Percentiles rank a stretch among this genome's conserved stretches.
Conservation (phyloP, 2,329 filamentous ascomycete species). For the Apiospora phragmitis region DNA sequence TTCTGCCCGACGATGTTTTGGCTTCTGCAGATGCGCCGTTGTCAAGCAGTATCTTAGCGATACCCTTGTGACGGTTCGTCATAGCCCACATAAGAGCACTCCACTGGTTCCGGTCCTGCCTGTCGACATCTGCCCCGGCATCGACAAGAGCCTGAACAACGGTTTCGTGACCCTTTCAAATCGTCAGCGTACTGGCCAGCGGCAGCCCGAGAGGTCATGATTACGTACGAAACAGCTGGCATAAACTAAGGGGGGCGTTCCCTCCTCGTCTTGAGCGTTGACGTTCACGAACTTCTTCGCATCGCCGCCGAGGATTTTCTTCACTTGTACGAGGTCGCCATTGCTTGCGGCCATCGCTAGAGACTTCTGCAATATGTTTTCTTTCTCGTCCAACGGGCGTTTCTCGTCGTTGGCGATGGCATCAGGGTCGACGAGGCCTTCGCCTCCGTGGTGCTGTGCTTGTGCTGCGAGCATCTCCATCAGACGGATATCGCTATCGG, state of each 20-base stretch:
- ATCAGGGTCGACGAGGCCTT: constrained; percentile 76
- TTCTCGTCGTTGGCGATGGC: constrained; percentile 74
- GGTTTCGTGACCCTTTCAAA: constrained; percentile 77
- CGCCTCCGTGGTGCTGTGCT: constrained; percentile 77
- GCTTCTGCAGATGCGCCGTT: constrained; percentile 94
- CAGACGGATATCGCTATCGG: constrained; percentile 81
- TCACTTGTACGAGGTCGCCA: constrained; percentile 81
- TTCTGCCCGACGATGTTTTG: constrained; percentile 90
- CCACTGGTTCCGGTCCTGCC: constrained; percentile 95
- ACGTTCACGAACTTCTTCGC: constrained; percentile 78
- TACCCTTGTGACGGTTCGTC: constrained; percentile 96
- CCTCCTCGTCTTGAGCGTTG: constrained; percentile 88
- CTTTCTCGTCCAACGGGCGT: constrained; percentile 75
- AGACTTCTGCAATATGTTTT: constrained; percentile 77
- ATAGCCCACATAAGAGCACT: constrained; percentile 99
- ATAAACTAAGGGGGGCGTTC: constrained; percentile 94
- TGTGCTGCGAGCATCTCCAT: constrained; percentile 97
- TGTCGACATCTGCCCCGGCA: constrained; percentile 85
- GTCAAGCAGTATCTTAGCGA: constrained; percentile 89
- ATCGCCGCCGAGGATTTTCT: constrained; percentile 71
- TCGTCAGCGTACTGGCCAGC: constrained; percentile 18
- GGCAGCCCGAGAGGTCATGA: not conserved
- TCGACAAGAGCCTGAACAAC: constrained; percentile 83
- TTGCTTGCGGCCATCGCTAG: constrained; percentile 97
- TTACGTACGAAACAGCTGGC: constrained; percentile 88